Percentiles rank a stretch among this genome's conserved stretches.
These are phyloP conservation scores for Wickerhamomyces canadensis DNA, from an alignment of 805 yeast species.

Conservation along the genomic window DNA sequence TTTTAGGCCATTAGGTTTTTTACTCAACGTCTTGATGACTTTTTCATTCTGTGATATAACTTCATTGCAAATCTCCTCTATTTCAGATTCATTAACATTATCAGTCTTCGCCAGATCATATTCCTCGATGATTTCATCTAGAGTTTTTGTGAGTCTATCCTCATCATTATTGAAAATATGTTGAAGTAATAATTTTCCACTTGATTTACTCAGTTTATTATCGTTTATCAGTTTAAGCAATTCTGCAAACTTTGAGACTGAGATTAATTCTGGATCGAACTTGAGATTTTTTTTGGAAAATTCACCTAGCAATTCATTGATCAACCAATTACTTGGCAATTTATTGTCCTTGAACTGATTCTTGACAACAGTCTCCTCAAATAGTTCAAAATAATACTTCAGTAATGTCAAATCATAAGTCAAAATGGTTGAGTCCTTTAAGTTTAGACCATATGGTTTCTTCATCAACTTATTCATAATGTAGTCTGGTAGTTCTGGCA, in stretches of 20 bases:
- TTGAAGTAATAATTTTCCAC: slow-evolving; percentile 59
- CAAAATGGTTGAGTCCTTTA: slow-evolving; percentile 73
- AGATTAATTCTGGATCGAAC: slow-evolving; percentile 28
- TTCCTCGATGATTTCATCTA: slow-evolving; percentile 46
- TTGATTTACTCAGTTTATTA: slow-evolving; percentile 49
- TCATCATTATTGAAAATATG: slow-evolving; percentile 51
- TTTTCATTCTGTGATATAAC: slow-evolving; percentile 39
- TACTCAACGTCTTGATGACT: slow-evolving; percentile 51
- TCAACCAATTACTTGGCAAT: slow-evolving; percentile 68
- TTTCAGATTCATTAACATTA: slow-evolving; percentile 26
- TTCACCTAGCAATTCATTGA: slow-evolving; percentile 74
- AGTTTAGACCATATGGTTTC: slow-evolving; percentile 48
- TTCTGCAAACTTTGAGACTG: slow-evolving; percentile 44
- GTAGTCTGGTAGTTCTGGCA: slow-evolving; percentile 63
- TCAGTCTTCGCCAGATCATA: slow-evolving; percentile 43
- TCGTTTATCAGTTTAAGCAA: slow-evolving; percentile 45
- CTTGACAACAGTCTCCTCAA: slow-evolving; percentile 20
- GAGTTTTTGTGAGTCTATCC: slow-evolving; percentile 25
- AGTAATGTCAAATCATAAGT: slow-evolving; percentile 46
- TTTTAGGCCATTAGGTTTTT: slow-evolving; percentile 59
- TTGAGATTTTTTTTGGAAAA: slow-evolving; percentile 44
- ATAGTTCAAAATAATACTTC: slow-evolving; percentile 46
- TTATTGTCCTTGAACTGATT: slow-evolving; percentile 28
- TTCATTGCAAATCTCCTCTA: slow-evolving; percentile 27
- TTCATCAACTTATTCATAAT: slow-evolving; percentile 39